phyloP scores from a whole-genome alignment of 495 filamentous ascomycete genomes.

The Hamigera avellanea region DNA sequence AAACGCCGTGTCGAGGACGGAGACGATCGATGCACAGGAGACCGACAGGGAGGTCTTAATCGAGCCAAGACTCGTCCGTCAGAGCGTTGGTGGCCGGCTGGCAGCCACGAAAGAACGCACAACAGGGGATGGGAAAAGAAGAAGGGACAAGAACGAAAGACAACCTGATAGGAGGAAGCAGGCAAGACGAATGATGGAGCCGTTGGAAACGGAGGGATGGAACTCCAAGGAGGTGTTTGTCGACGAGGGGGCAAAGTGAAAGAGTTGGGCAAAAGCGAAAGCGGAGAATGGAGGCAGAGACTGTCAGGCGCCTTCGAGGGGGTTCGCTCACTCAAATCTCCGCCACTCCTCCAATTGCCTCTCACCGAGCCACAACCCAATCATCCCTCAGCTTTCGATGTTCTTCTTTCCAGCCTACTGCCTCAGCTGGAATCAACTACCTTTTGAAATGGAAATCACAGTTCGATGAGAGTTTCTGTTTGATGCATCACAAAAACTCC shows the following conservation, averaged over 20 bases:
- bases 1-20: conserved; percentile 4
- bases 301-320: not conserved
- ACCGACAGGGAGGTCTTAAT: conserved; percentile 9
- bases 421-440: no score
- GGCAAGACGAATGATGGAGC: conserved; percentile 1
- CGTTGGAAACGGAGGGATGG: conserved; percentile 2
- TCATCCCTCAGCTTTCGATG: no score
- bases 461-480: no score
- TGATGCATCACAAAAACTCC: no score
- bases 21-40: not conserved
- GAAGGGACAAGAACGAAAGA: no score
- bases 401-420: no score
- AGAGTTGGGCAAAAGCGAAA: not conserved
- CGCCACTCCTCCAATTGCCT: no score
- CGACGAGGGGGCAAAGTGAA: not conserved
- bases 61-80: conserved; percentile 13
- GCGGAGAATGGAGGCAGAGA: not conserved
- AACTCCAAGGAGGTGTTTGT: not conserved
- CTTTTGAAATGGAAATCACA: no score
- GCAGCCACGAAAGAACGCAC: no score
- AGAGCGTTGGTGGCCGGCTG: conserved; percentile 6
- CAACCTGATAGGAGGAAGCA: conserved; percentile 4
- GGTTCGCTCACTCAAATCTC: no score
- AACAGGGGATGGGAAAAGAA: no score
- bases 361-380: no score